Evolutionary conservation across 2,329 filamentous ascomycete species (phyloP), one percentile per base, ranked within the genome.

Genomic region (Albophoma yamanashiensis): DNA sequence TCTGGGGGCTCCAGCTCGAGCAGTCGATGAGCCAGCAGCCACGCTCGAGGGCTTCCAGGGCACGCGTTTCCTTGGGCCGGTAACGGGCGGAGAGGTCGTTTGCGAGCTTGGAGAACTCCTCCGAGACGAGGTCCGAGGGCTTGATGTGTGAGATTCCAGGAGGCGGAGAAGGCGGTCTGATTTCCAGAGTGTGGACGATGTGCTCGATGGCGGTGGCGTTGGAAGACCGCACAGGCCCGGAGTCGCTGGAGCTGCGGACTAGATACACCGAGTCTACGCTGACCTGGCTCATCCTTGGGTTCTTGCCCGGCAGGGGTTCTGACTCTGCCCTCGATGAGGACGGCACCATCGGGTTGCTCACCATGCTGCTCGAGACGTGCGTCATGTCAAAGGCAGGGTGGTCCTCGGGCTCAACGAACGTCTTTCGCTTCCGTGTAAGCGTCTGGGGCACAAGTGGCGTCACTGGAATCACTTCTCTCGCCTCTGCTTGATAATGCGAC

Each of bases 21-120:
- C 82, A 85, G 63, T 85, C 76, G 5, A 96, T 67, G 2, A 78
- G 71, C 92, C 92, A 97, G 72, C 89, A 86, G 0, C 92, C 92
- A 20, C 92, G 81, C 70, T 96, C 91, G 43, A 88, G 81, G 1
- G 74, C 73, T 58, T 82, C 77, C 1, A 72, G 63, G 6, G 67
- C 64, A 0, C 72, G 66, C n/a, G 34, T 60, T 8, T 58, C 36
- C 7, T 56, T 57, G 4, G 87, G 85, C 5, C 71, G 76, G 70
- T 83, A 90, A 4, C 81, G 79, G 2, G 76, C 77, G 0, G 73
- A 64, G 4, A 86, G 73, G 20, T 82, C 76, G 34, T 83, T 74
- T n/a, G 81, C 77, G 0, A 73, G 67, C 57, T 74, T 70, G 2
- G 79, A 79, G 1, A 91, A 75, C 64, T 80, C 77, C 11, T 74